Evolutionary conservation across 2,329 filamentous ascomycete species (phyloP).

Genomic region (Raffaelea ambrosiae): DNA sequence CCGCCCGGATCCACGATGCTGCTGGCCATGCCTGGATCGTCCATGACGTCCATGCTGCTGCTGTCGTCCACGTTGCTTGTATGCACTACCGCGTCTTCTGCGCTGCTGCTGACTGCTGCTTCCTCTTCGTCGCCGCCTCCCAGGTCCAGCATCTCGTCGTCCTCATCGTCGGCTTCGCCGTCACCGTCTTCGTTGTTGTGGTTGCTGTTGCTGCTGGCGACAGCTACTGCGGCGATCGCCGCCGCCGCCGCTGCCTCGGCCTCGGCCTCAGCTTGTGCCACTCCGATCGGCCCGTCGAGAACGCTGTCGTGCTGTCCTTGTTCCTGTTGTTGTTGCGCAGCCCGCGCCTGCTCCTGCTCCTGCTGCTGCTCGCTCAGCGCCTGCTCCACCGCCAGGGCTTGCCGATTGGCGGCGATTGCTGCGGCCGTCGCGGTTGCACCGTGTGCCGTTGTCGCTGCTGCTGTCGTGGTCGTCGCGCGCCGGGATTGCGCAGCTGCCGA

Average conservation of each 20-base stretch:
- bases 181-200: constrained; percentile 5
- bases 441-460: constrained; percentile 18
- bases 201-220: constrained; percentile 10
- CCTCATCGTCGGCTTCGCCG: not conserved
- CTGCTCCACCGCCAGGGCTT: constrained; percentile 7
- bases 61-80: not conserved
- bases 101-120: not conserved
- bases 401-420: not conserved
- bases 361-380: constrained; percentile 11
- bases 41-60: constrained; percentile 13
- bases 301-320: too few species aligned
- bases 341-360: not conserved
- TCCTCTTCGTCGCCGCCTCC: not conserved
- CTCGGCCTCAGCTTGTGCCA: too few species aligned
- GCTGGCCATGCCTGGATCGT: constrained; percentile 11
- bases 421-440: not conserved
- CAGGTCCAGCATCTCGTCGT: constrained; percentile 11
- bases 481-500: constrained; percentile 17
- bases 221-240: too few species aligned
- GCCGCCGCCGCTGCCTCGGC: too few species aligned
- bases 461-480: not conserved
- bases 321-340: too few species aligned
- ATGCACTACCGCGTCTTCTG: not conserved
- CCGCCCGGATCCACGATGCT: not conserved
- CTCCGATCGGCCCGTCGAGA: too few species aligned